phyloP scores from a whole-genome alignment of 164 flowering plant species.

The Sedum album region DNA sequence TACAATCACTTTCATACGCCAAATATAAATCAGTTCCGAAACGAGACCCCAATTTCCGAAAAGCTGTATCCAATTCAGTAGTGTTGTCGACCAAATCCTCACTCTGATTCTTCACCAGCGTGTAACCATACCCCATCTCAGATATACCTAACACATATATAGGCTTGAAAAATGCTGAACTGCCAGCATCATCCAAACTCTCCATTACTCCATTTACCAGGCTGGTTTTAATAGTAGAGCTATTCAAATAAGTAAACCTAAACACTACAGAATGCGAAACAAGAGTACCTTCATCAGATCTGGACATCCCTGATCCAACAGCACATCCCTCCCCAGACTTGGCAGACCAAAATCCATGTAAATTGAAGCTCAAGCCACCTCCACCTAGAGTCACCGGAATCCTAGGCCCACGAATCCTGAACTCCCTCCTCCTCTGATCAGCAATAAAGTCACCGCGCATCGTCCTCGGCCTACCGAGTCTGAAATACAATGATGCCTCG shows the following conservation, averaged over 20 bases:
- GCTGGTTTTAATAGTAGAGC: conserved; percentile 15
- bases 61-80: conserved; percentile 2
- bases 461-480: neutral
- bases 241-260: conserved; percentile 21
- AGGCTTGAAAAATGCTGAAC: conserved; percentile 19
- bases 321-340: conserved; percentile 29
- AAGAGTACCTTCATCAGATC: conserved; percentile 10
- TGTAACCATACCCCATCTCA: conserved; percentile 15
- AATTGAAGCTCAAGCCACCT: conserved; percentile 6
- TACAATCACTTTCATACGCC: conserved; percentile 24
- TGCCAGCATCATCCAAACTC: conserved; percentile 18
- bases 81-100: conserved; percentile 11
- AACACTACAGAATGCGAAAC: conserved; percentile 17
- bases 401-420: conserved; percentile 14
- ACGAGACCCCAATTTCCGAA: conserved; percentile 6
- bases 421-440: too few species aligned
- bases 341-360: conserved; percentile 31
- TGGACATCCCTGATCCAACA: conserved; percentile 22
- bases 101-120: conserved; percentile 14
- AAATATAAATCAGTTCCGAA: conserved; percentile 10
- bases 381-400: neutral
- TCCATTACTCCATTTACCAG: conserved; percentile 27
- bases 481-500: neutral
- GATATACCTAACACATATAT: conserved; percentile 20
- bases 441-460: too few species aligned